These are phyloP conservation scores for Pythium coloratum DNA, from an alignment of 352 stramenopile genomes.

Conservation along the genomic window DNA sequence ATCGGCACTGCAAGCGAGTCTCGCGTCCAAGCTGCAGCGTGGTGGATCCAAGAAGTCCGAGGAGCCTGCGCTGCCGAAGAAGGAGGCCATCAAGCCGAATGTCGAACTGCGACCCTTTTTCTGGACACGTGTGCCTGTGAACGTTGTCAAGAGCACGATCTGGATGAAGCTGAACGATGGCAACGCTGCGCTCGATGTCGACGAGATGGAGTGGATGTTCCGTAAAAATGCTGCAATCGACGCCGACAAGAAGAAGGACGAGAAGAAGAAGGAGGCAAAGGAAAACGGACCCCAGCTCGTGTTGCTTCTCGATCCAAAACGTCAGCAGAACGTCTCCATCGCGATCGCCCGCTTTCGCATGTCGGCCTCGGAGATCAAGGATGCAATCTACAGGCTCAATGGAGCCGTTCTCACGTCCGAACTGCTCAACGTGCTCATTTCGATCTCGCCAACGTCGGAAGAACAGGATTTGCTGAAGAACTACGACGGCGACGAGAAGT, in stretches of 20 bases:
- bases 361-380: conserved; percentile 84
- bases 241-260: conserved; percentile 66
- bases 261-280: conserved; percentile 76
- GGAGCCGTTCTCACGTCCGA: conserved; percentile 72
- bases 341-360: conserved; percentile 95
- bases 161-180: conserved; percentile 85
- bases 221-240: conserved; percentile 71
- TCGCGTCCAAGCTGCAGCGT: conserved; percentile 50
- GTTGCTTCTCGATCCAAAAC: conserved; percentile 94
- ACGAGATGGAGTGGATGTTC: conserved; percentile 90
- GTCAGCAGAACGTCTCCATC: conserved; percentile 98
- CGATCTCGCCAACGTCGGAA: conserved; percentile 85
- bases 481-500: conserved; percentile 85
- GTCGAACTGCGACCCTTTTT: conserved; percentile 88
- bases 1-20: conserved; percentile 59
- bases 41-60: conserved; percentile 54
- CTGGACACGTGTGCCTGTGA: conserved; percentile 86
- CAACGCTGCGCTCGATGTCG: conserved; percentile 64
- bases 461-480: conserved; percentile 92
- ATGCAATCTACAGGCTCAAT: conserved; percentile 83
- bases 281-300: conserved; percentile 61
- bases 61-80: conserved; percentile 80
- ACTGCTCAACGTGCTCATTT: conserved; percentile 86
- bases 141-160: conserved; percentile 84
- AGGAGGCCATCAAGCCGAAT: conserved; percentile 83